A percentile compares a stretch with the other conserved stretches of the same genome.
phyloP scores from a whole-genome alignment of 192 early-diverging fungal species.

The Chytriomyces confervae region DNA sequence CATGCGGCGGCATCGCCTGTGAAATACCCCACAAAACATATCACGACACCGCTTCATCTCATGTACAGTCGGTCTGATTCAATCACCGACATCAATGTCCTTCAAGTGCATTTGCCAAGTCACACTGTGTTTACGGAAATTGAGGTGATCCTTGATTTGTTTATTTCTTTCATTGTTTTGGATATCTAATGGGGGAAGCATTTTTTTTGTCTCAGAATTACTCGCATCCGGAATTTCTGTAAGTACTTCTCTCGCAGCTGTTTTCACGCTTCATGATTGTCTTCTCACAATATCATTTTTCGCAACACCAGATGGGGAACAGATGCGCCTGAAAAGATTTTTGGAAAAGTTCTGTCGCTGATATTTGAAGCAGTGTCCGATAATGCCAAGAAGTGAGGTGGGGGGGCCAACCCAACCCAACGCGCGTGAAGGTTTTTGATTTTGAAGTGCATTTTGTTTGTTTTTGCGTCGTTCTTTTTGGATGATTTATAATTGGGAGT shows the following conservation, averaged over 20 bases:
- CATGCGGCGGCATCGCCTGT: not conserved
- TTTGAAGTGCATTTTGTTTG: too few species aligned
- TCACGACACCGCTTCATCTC: slow-evolving; percentile 12
- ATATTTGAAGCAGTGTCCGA: not conserved
- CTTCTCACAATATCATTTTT: too few species aligned
- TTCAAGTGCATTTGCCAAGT: slow-evolving; percentile 20
- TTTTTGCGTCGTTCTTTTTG: too few species aligned
- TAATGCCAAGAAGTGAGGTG: not conserved
- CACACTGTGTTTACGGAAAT: slow-evolving; percentile 12
- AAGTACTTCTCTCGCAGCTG: not conserved
- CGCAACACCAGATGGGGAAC: too few species aligned
- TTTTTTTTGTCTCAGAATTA: not conserved
- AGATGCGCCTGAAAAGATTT: not conserved
- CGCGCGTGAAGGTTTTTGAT: too few species aligned
- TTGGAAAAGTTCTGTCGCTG: not conserved
- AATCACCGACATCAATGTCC: slow-evolving; percentile 11
- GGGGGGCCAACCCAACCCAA: too few species aligned
- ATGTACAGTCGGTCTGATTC: slow-evolving; percentile 21
- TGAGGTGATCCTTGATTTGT: not conserved
- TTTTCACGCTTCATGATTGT: too few species aligned
- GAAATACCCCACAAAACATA: slow-evolving; percentile 9
- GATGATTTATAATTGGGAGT: too few species aligned
- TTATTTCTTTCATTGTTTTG: not conserved
- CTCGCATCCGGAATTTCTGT: not conserved
- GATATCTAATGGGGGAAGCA: not conserved